phyloP scores from a whole-genome alignment of 352 stramenopile genomes.

The Pythium aphanidermatum region DNA sequence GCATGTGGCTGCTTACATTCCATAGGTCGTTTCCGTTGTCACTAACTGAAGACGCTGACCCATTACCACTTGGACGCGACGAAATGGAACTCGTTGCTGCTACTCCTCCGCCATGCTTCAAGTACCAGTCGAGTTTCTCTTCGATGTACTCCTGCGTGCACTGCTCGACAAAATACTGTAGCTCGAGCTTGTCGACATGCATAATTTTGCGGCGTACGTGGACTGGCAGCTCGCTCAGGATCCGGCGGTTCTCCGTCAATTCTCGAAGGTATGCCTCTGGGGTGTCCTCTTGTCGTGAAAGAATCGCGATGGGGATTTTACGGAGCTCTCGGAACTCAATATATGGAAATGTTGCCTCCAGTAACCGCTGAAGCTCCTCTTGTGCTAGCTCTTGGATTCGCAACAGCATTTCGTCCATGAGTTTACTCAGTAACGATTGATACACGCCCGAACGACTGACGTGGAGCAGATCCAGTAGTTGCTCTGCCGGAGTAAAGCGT shows the following conservation, averaged over 20 bases:
- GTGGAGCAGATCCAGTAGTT: constrained; percentile 76
- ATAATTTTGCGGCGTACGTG: constrained; percentile 82
- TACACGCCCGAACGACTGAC: constrained; percentile 61
- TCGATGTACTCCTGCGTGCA: constrained; percentile 71
- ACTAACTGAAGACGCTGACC: background rate
- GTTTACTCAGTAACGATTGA: constrained; percentile 55
- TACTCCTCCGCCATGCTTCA: constrained; percentile 31
- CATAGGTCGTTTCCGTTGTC: constrained; percentile 33
- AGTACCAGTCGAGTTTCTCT: constrained; percentile 62
- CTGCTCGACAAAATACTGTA: constrained; percentile 67
- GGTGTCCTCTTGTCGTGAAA: constrained; percentile 74
- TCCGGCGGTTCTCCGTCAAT: constrained; percentile 74
- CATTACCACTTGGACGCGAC: too few relatives aligned
- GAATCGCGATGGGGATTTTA: constrained; percentile 76
- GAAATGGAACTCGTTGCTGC: constrained; percentile 20
- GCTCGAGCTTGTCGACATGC: constrained; percentile 58
- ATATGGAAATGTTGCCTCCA: constrained; percentile 83
- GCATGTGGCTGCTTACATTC: constrained; percentile 71
- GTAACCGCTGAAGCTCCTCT: constrained; percentile 55
- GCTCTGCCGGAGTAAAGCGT: constrained; percentile 44
- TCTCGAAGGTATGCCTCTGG: constrained; percentile 70
- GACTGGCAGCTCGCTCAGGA: constrained; percentile 70
- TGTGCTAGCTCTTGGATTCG: constrained; percentile 66
- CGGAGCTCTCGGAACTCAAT: constrained; percentile 86
- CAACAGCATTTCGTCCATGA: constrained; percentile 67